These are phyloP conservation scores for Sanghuangporus weigelae DNA, from an alignment of 1,284 basidiomycete genomes.

Conservation along the genomic window DNA sequence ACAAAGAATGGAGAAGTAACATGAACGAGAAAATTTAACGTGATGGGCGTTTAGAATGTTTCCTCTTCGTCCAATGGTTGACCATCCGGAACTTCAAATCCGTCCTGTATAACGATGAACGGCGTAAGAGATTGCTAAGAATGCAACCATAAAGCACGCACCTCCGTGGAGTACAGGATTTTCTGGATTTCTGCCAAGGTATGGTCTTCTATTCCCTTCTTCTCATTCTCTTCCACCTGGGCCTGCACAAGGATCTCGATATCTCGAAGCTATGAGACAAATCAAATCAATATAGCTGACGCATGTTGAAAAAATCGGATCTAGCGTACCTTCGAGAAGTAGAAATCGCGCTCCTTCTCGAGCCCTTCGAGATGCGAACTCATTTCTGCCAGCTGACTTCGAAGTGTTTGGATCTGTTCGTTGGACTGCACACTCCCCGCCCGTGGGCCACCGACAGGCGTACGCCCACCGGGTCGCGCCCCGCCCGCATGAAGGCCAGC, in stretches of 20 bases:
- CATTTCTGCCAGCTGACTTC: constrained; percentile 80
- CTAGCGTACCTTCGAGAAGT: constrained; percentile 85
- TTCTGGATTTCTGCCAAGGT: constrained; percentile 84
- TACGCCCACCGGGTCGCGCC: constrained; percentile 26
- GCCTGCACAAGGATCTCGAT: constrained; percentile 92
- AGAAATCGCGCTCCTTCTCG: constrained; percentile 96
- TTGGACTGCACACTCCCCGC: constrained; percentile 55
- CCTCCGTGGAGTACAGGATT: constrained; percentile 94
- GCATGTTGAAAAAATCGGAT: constrained; percentile 1
- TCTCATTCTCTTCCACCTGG: constrained; percentile 59
- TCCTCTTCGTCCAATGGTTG: constrained; percentile 51
- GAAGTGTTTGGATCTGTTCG: constrained; percentile 60
- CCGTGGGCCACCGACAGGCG: constrained; percentile 64
- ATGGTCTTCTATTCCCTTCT: constrained; percentile 57
- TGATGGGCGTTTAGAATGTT: constrained; percentile 37
- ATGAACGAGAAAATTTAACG: background rate
- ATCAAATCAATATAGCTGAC: background rate
- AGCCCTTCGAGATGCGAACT: constrained; percentile 79
- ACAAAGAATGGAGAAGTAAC: background rate
- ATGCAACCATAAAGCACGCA: constrained; percentile 29
- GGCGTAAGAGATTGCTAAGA: constrained; percentile 16
- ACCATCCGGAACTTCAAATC: constrained; percentile 68
- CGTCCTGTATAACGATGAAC: constrained; percentile 35
- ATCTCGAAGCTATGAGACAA: constrained; percentile 70
- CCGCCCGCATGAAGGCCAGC: constrained; percentile 4